phyloP scores from a whole-genome alignment of 2,329 filamentous ascomycete genomes.

The Pseudocercospora vitis region DNA sequence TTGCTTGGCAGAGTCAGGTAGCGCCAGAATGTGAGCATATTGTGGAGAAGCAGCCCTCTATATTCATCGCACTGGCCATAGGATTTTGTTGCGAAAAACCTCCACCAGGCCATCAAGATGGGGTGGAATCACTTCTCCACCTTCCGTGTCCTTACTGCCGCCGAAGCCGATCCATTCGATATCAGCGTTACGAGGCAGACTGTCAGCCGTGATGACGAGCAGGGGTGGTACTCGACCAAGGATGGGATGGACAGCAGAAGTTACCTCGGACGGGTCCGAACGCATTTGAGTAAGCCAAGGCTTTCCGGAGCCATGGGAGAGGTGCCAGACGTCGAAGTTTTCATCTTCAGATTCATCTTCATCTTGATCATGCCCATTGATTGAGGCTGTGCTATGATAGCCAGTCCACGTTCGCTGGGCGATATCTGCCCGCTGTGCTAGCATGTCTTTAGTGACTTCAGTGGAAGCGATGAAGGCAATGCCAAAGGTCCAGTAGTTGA shows the following conservation, averaged over 20 bases:
- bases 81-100: constrained; percentile 19
- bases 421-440: constrained; percentile 10
- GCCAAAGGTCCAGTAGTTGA: constrained; percentile 72
- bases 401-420: constrained; percentile 47
- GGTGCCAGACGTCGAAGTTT: constrained; percentile 66
- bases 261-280: constrained; percentile 37
- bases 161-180: constrained; percentile 69
- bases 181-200: constrained; percentile 69
- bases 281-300: constrained; percentile 32
- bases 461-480: constrained; percentile 68
- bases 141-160: background rate
- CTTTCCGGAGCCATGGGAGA: constrained; percentile 50
- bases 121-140: constrained; percentile 11
- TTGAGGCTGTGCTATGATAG: constrained; percentile 28
- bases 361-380: too few relatives aligned
- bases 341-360: constrained; percentile 52
- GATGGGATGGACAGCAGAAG: background rate
- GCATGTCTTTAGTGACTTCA: constrained; percentile 36
- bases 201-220: constrained; percentile 72
- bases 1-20: too few relatives aligned
- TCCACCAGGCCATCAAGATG: constrained; percentile 26
- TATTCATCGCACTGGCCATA: constrained; percentile 4
- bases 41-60: too few relatives aligned
- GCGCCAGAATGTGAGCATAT: too few relatives aligned
- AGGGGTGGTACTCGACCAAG: constrained; percentile 56